These are phyloP conservation scores for Sungouiella blattae DNA, from an alignment of 805 yeast species.

Conservation along the genomic window DNA sequence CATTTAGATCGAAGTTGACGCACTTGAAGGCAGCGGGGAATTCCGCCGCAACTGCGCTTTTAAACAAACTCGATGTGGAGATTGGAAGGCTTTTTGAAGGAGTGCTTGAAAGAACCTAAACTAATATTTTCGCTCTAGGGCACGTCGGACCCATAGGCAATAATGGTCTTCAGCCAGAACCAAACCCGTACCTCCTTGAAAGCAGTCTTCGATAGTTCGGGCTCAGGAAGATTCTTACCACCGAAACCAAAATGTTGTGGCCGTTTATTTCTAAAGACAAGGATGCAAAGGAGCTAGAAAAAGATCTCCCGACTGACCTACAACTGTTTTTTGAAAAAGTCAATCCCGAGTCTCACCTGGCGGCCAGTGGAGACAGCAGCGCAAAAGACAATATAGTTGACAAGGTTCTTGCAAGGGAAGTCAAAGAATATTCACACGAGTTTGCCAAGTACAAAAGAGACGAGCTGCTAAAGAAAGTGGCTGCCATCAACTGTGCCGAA, in stretches of 20 bases:
- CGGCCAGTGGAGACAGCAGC: conserved; percentile 11
- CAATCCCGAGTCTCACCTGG: conserved; percentile 27
- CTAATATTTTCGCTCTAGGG: too few relatives aligned
- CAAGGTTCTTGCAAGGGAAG: conserved; percentile 18
- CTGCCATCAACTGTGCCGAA: conserved; percentile 39
- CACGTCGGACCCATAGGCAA: too few relatives aligned
- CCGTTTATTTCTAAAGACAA: conserved; percentile 23
- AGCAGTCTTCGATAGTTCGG: too few relatives aligned
- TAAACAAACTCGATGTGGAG: conserved; percentile 31
- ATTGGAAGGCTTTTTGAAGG: conserved; percentile 39
- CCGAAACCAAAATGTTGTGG: too few relatives aligned
- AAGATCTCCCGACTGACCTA: conserved; percentile 33
- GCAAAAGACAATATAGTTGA: conserved; percentile 27
- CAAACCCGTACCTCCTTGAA: too few relatives aligned
- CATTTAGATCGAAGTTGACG: conserved; percentile 5
- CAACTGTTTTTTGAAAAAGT: conserved; percentile 27
- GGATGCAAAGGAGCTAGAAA: conserved; percentile 24
- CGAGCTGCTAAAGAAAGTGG: conserved; percentile 22
- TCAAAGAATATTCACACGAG: conserved; percentile 20
- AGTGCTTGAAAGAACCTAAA: conserved; percentile 24
- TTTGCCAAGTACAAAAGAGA: conserved; percentile 29
- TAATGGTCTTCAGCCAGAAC: too few relatives aligned
- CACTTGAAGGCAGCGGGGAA: neutral
- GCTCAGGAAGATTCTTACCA: too few relatives aligned
- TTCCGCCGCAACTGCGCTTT: conserved; percentile 2